phyloP scores from a whole-genome alignment of 2,329 filamentous ascomycete species.

The Colletotrichum magnum region DNA sequence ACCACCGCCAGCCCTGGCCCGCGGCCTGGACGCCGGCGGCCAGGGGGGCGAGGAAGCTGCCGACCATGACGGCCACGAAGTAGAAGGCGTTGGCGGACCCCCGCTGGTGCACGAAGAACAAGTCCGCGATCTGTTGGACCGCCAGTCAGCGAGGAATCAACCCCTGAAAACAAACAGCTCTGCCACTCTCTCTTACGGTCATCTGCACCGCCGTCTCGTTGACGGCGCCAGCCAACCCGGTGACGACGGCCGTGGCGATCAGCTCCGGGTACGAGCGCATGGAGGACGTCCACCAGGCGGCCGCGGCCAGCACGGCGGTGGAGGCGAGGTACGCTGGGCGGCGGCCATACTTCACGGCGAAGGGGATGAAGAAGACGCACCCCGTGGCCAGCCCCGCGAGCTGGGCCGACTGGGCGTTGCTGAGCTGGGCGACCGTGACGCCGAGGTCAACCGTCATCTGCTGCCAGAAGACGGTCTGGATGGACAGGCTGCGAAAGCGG shows the following conservation, averaged over 20 bases:
- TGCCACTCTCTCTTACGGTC: conserved; percentile 42
- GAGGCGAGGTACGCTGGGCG: conserved; percentile 48
- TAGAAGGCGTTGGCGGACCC: conserved; percentile 51
- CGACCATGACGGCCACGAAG: conserved; percentile 49
- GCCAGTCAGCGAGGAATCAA: background rate
- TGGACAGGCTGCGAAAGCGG: conserved; percentile 27
- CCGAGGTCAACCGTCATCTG: conserved; percentile 50
- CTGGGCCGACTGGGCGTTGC: conserved; percentile 46
- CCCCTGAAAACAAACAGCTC: background rate
- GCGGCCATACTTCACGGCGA: conserved; percentile 53
- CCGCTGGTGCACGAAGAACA: conserved; percentile 50
- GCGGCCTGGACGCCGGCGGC: conserved; percentile 46
- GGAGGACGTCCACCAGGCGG: conserved; percentile 37
- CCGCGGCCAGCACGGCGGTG: conserved; percentile 37
- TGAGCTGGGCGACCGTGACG: conserved; percentile 46
- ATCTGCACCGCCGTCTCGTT: conserved; percentile 56
- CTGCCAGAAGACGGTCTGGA: conserved; percentile 50
- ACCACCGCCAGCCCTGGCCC: conserved; percentile 49
- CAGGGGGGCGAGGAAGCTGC: conserved; percentile 47
- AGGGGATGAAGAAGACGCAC: conserved; percentile 52
- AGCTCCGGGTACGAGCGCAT: conserved; percentile 35
- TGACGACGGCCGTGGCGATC: conserved; percentile 42
- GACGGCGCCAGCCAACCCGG: conserved; percentile 54
- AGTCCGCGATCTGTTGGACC: conserved; percentile 44
- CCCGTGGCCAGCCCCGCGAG: conserved; percentile 51